These are phyloP conservation scores for Hepatocystis sp. DNA, from an alignment of 169 alveolate species.

Conservation along the genomic window DNA sequence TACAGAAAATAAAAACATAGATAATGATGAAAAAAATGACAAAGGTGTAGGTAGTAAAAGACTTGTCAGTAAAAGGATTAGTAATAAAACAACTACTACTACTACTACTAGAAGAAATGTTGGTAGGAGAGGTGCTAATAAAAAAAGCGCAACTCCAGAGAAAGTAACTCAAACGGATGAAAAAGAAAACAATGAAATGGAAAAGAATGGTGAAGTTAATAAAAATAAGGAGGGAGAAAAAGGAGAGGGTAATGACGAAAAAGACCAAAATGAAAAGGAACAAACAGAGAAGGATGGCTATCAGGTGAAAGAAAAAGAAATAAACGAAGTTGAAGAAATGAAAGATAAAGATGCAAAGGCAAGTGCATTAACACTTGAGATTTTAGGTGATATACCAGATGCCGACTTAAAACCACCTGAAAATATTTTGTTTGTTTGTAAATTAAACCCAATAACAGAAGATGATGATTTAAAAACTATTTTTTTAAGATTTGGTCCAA, in stretches of 20 bases:
- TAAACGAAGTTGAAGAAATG: slow-evolving; percentile 88
- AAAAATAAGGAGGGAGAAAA: neutral
- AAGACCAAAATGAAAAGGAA: neutral
- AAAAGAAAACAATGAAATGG: neutral
- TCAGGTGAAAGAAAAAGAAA: slow-evolving; percentile 82
- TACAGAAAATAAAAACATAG: neutral
- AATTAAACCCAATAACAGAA: slow-evolving; percentile 97
- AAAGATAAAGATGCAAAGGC: slow-evolving; percentile 93
- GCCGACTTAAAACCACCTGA: slow-evolving; percentile 99
- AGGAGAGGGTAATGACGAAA: neutral
- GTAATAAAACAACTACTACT: no score
- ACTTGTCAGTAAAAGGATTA: no score
- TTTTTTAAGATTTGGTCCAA: slow-evolving; percentile 96
- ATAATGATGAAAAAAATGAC: neutral
- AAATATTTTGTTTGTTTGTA: slow-evolving; percentile 97
- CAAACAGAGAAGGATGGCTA: slow-evolving; percentile 71
- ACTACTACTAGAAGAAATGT: no score
- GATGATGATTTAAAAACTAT: slow-evolving; percentile 97
- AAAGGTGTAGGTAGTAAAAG: neutral
- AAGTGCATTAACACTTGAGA: slow-evolving; percentile 96
- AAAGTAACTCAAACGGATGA: neutral
- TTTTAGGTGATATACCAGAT: slow-evolving; percentile 98
- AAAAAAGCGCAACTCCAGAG: slow-evolving; percentile 1
- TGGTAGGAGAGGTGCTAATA: no score
- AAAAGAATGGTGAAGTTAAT: neutral